A percentile compares a stretch with the other conserved stretches of the same genome.
Conservation (phyloP, 805 yeast genomes). For the Saccharomyces eubayanus region DNA sequence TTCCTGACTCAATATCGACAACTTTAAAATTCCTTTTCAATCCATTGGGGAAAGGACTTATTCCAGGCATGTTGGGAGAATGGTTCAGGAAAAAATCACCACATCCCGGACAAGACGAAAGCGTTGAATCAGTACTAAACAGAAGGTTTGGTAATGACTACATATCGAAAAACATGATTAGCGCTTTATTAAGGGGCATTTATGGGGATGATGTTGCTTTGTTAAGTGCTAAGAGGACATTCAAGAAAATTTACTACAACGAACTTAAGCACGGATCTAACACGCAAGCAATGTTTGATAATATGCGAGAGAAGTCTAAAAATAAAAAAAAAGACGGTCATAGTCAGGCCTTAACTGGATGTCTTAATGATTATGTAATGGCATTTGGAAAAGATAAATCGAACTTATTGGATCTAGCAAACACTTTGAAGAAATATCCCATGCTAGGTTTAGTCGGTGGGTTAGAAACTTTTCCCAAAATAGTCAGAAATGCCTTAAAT, state of each 20-base stretch:
- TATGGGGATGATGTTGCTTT: conserved; percentile 76
- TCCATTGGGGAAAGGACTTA: conserved; percentile 39
- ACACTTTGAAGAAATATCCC: conserved; percentile 45
- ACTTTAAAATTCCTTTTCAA: conserved; percentile 31
- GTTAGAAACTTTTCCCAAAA: conserved; percentile 43
- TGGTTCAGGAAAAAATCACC: conserved; percentile 32
- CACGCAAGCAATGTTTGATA: conserved; percentile 37
- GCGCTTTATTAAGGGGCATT: conserved; percentile 83
- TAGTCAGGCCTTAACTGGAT: conserved; percentile 14
- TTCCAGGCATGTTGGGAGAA: conserved; percentile 42
- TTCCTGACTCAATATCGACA: conserved; percentile 39
- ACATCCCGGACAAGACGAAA: conserved; percentile 47
- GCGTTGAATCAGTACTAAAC: conserved; percentile 54
- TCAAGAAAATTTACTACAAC: conserved; percentile 46
- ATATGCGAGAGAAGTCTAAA: conserved; percentile 20
- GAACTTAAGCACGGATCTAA: conserved; percentile 58
- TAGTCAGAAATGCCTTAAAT: conserved; percentile 34
- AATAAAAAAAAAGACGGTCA: background rate
- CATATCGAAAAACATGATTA: conserved; percentile 48
- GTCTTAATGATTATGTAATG: conserved; percentile 34
- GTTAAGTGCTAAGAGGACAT: conserved; percentile 56
- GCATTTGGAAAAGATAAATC: conserved; percentile 33
- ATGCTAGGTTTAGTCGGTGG: conserved; percentile 54
- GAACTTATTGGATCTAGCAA: conserved; percentile 33
- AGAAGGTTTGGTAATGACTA: conserved; percentile 57